phyloP scores from a whole-genome alignment of 257 asterid species.

The Misopates orontium region DNA sequence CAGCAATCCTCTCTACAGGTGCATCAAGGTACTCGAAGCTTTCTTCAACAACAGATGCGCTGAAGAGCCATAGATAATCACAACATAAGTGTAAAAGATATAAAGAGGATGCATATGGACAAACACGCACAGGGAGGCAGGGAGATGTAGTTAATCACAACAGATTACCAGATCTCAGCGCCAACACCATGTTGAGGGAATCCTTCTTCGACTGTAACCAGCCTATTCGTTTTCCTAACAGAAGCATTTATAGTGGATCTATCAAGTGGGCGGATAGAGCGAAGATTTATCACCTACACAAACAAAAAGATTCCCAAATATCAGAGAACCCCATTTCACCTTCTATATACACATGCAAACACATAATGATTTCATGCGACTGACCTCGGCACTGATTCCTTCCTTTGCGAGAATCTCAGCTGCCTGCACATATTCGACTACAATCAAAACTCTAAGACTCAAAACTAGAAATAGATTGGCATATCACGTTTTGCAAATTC shows the following conservation, averaged over 20 bases:
- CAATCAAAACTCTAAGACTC: slow-evolving; percentile 23
- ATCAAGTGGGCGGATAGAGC: slow-evolving; percentile 83
- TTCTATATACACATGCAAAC: neutral
- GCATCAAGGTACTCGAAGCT: slow-evolving; percentile 83
- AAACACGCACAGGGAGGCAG: neutral
- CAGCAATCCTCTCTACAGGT: slow-evolving; percentile 84
- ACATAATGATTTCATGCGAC: slow-evolving; percentile 11
- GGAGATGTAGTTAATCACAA: slow-evolving; percentile 3
- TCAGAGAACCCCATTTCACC: slow-evolving; percentile 6
- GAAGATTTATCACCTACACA: slow-evolving; percentile 73
- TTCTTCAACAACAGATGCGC: slow-evolving; percentile 76
- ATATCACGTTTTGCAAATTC: slow-evolving; percentile 5
- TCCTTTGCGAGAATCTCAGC: slow-evolving; percentile 88
- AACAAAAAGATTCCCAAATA: neutral
- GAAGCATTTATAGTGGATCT: slow-evolving; percentile 68
- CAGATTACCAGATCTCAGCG: slow-evolving; percentile 76
- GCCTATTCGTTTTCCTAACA: slow-evolving; percentile 79
- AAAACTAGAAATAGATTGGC: slow-evolving; percentile 6
- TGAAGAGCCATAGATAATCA: slow-evolving; percentile 33
- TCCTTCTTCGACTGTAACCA: slow-evolving; percentile 87
- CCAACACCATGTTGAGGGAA: slow-evolving; percentile 90
- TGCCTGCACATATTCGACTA: slow-evolving; percentile 46
- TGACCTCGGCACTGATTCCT: slow-evolving; percentile 84
- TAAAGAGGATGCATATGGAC: neutral
- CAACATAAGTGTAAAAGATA: slow-evolving; percentile 9